Base-by-base conservation (phyloP, 805 yeast species). In the Candida jianshihensis region DNA sequence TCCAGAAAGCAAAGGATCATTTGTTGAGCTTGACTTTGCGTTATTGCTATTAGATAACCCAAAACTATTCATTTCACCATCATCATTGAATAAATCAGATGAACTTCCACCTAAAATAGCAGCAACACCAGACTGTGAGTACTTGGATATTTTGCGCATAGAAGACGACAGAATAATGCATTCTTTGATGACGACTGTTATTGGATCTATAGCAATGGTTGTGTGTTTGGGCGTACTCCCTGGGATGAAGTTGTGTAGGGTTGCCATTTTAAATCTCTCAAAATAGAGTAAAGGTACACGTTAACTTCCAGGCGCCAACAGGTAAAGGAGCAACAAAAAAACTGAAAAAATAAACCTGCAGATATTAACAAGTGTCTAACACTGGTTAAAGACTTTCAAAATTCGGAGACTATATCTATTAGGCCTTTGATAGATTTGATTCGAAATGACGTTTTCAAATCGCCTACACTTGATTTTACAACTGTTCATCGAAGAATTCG, bases 161-260 rank as follows among this genome's bases (percentile, higher is more conserved):
- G 92, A 88, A 15, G 95, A 80, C 15, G 90, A 76, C 35, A 92
- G 73, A 39, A 80, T 71, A 52, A 86, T 82, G 57, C 96, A 87
- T 63, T 92, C 97, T 54, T 84, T 83, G 42, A 87, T 78, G 46
- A 87, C 82, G 47, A 90, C 75, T 2, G 94, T 82, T 38, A 81
- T 71, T 12, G 94, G 84, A 57, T 85, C 89, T 35, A 84, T 69
- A 7, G 90, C 63, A 30, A 44, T 44, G 20, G 39, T 18, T 30
- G 34, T 36, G 12, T 22, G 28, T 8, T 16, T 17, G 34, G 27
- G 26, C 26, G 35, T n/a, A 35, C 33, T 22, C 11, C 20, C 18
- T 16, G 30, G 13, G 8, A 17, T 27, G n/a, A n/a, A 6, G 20
- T 27, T 24, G n/a, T 9, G 26, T 7, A 17, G n/a, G n/a, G 29